These are phyloP conservation scores for Pluteus cervinus DNA, from an alignment of 768 basidiomycete species.

Conservation along the genomic window DNA sequence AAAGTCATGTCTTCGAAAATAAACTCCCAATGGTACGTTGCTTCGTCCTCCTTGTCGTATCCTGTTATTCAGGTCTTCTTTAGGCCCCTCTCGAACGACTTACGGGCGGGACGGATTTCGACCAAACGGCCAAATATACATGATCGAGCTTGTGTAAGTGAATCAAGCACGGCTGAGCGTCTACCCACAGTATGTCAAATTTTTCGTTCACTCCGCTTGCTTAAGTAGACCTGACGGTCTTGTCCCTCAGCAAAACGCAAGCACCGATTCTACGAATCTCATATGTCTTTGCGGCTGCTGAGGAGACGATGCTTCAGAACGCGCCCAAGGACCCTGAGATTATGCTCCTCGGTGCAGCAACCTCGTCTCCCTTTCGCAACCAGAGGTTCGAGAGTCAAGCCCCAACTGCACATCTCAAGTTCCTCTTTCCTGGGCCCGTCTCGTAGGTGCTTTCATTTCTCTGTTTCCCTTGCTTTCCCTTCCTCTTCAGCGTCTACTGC, in stretches of 20 bases:
- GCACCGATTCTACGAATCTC: conserved; percentile 88
- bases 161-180: conserved; percentile 80
- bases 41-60: conserved; percentile 15
- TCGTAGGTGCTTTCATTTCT: too few relatives aligned
- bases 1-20: conserved; percentile 89
- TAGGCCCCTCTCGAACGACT: too few relatives aligned
- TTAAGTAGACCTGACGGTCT: not conserved
- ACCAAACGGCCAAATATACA: conserved; percentile 92
- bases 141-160: conserved; percentile 90
- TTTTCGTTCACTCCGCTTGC: not conserved
- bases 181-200: conserved; percentile 76
- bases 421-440: too few relatives aligned
- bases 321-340: conserved; percentile 83
- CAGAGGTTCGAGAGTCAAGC: too few relatives aligned
- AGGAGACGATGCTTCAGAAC: conserved; percentile 91
- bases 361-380: too few relatives aligned
- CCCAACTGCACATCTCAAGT: too few relatives aligned
- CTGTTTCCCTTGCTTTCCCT: too few relatives aligned
- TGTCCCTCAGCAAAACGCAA: conserved; percentile 61
- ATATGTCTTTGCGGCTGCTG: conserved; percentile 79
- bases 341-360: too few relatives aligned
- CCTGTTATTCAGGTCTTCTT: too few relatives aligned
- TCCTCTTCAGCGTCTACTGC: too few relatives aligned
- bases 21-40: conserved; percentile 64
- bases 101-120: conserved; percentile 82